Evolutionary conservation across 2,329 filamentous ascomycete species (phyloP).

Genomic region (Allantophomopsis lycopodina): DNA sequence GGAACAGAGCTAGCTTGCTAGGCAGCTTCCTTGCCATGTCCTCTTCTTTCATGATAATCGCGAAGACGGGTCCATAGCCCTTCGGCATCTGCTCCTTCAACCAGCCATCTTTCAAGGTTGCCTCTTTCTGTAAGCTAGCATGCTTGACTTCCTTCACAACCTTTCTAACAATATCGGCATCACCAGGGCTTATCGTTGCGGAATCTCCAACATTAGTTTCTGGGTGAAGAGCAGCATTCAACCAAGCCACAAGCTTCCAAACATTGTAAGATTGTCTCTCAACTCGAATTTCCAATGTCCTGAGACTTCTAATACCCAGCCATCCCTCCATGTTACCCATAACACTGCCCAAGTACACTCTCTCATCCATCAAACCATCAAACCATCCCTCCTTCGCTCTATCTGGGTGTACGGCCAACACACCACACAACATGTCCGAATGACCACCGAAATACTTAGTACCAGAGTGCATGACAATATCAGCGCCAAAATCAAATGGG

Average conservation of each 20-base stretch:
- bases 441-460: conserved; percentile 97
- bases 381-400: conserved; percentile 39
- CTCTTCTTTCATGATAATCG: conserved; percentile 49
- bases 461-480: conserved; percentile 82
- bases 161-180: conserved; percentile 28
- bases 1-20: conserved; percentile 68
- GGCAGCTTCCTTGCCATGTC: conserved; percentile 56
- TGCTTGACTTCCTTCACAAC: conserved; percentile 55
- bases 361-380: conserved; percentile 47
- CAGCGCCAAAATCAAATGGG: conserved; percentile 69
- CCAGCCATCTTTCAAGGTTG: conserved; percentile 52
- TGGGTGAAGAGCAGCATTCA: conserved; percentile 26
- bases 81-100: conserved; percentile 77
- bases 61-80: conserved; percentile 83
- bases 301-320: conserved; percentile 74
- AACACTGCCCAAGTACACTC: conserved; percentile 66
- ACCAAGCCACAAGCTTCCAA: conserved; percentile 55
- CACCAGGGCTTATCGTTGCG: conserved; percentile 16
- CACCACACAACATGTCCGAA: conserved; percentile 83
- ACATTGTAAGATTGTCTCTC: conserved; percentile 63
- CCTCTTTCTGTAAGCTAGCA: conserved; percentile 63
- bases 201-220: conserved; percentile 3
- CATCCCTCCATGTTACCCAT: conserved; percentile 87
- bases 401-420: conserved; percentile 50
- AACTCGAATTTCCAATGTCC: conserved; percentile 77